Base-by-base conservation (phyloP, 805 yeast species). In the Limtongia smithiae region DNA sequence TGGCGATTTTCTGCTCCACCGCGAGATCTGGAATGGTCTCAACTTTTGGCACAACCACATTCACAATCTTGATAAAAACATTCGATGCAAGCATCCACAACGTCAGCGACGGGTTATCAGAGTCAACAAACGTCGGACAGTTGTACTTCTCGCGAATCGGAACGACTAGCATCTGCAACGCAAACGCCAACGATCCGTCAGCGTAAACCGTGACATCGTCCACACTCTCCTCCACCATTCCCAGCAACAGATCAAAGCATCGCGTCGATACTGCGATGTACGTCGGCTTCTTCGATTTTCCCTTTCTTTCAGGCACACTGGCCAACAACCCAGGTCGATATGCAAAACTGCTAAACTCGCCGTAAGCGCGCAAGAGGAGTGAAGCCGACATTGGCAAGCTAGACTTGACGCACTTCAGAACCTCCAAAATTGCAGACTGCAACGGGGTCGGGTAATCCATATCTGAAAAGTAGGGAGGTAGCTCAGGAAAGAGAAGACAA, bases 401-500 rank as follows among this genome's bases (percentile, higher is more conserved):
- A 12, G 24, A 11, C 22, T 36, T 44, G 17, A 15, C 38, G 20
- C 31, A 32, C 2, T 65, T 61, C 21, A 90, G 61, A 34, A 77
- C 77, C 0, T 69, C 69, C 25, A 86, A 61, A 1, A 86, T 80
- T 0, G 80, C 68, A 1, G 60, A 54, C 61, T 90, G 97, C 37
- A 91, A 67, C 8, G 74, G 71, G 0, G 96, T 78, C 44, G 81
- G 78, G 21, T 75, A 77, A 17, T 66, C 60, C 35, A 71, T 68
- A 62, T 88, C 96, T 3, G 68, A 63, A 30, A 71, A 71, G 54
- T 71, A 72, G 27, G 72, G 78, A 7, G 88, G 84, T 32, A 87
- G 69, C 11, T 84, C 73, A 1, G 94, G 95, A 64, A 84, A 88
- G 35, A 85, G 70, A 0, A 85, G 78, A 49, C 88, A 79, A 14